phyloP scores from a whole-genome alignment of 2,329 filamentous ascomycete genomes.

The Neocucurbitaria cava region DNA sequence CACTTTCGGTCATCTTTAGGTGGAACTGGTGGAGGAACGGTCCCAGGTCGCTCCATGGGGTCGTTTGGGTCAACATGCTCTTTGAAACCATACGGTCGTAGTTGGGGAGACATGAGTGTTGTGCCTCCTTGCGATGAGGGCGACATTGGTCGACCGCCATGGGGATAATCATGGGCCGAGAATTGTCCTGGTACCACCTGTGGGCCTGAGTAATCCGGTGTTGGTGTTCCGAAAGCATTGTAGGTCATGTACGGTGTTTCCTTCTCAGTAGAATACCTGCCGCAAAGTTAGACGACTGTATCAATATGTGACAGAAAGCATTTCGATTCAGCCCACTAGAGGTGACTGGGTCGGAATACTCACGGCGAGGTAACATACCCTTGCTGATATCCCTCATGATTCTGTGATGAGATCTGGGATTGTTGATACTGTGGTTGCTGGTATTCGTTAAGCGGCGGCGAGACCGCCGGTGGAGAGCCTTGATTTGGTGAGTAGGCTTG shows the following conservation, averaged over 20 bases:
- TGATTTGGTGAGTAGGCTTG: conserved; percentile 10
- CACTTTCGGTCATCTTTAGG: conserved; percentile 30
- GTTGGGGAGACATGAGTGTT: conserved; percentile 21
- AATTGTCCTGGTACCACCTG: conserved; percentile 30
- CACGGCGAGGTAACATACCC: conserved; percentile 15
- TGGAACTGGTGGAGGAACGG: conserved; percentile 19
- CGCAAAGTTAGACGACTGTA: conserved; percentile 9
- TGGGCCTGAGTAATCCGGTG: conserved; percentile 32
- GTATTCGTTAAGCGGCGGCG: conserved; percentile 21
- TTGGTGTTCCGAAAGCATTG: conserved; percentile 9
- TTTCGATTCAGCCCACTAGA: background rate
- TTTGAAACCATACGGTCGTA: conserved; percentile 30
- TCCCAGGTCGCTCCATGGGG: conserved; percentile 13
- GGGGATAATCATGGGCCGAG: conserved; percentile 10
- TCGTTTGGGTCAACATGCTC: conserved; percentile 31
- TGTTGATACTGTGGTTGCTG: conserved; percentile 21
- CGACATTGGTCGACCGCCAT: conserved; percentile 19
- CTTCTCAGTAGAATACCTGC: conserved; percentile 29
- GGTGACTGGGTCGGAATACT: conserved; percentile 1
- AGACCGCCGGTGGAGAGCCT: conserved; percentile 21
- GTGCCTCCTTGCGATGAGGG: conserved; percentile 25
- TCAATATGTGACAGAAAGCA: background rate
- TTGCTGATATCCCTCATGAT: conserved; percentile 16
- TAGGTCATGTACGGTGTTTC: conserved; percentile 23
- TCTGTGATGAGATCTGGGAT: conserved; percentile 7